Conservation (phyloP, 2,329 filamentous ascomycete genomes). For the Diplodia corticola region DNA sequence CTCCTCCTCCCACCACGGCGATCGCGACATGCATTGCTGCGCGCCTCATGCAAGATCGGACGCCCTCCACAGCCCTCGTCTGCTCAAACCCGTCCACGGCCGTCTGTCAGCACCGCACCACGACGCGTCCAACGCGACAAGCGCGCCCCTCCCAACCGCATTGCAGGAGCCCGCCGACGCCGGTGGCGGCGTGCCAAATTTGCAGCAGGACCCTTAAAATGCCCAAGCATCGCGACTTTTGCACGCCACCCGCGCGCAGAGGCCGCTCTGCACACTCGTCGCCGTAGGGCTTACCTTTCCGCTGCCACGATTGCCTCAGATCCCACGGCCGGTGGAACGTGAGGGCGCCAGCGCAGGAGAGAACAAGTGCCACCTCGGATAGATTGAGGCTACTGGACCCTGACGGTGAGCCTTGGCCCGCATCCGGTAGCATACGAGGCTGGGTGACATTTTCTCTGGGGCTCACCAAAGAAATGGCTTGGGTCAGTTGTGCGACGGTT, state of each 20-base stretch:
- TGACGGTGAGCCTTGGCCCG: slow-evolving; percentile 2
- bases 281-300: not conserved
- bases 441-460: not conserved
- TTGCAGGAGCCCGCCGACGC: not conserved
- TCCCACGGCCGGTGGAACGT: not conserved
- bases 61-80: slow-evolving; percentile 1
- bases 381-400: slow-evolving; percentile 14
- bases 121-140: not conserved
- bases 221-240: not conserved
- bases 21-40: slow-evolving; percentile 11
- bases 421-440: not conserved
- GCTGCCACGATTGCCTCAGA: not conserved
- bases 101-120: slow-evolving; percentile 4
- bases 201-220: not conserved
- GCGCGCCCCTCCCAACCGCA: not conserved
- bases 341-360: slow-evolving; percentile 1
- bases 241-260: slow-evolving; percentile 4
- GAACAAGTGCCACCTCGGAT: slow-evolving; percentile 1
- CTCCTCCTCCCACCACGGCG: not conserved
- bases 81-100: not conserved
- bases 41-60: slow-evolving; percentile 17
- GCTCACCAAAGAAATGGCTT: slow-evolving; percentile 11
- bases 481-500: slow-evolving; percentile 4
- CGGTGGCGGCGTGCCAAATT: not conserved
- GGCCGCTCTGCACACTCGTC: slow-evolving; percentile 12